Evolutionary conservation across 345 rosid genomes (phyloP), one percentile per base, ranked within the genome.

Genomic region (Luvunga scandens): DNA sequence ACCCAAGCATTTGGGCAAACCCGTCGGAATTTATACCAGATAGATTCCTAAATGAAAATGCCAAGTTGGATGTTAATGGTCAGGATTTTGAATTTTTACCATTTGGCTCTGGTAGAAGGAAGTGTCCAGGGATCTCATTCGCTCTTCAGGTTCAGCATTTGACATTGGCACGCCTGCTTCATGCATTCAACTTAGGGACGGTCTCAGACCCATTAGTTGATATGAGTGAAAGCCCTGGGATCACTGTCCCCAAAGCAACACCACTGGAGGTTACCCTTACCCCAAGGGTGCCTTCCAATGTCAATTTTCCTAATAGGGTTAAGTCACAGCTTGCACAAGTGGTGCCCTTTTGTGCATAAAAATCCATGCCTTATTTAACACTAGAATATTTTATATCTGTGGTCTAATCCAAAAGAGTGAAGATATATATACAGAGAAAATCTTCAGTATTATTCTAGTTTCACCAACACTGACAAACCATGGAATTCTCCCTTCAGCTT

Each of bases 81-180:
- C 83, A 66, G 19, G 34, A 72, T 70, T 80, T 79, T 67, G 84
- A 82, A 16, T 79, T 38, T 62, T 39, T 82, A 59, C 87, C 84
- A 39, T 82, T 80, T 45, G 82, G 85, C 25, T 68, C 81, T 0
- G 85, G 87, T 34, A 80, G 85, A 73, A 85, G 85, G 76, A 73
- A 67, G 68, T 82, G 85, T 55, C 87, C 85, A 1, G 82, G 85
- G 18, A 70, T 82, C 65, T 63, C 80, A 27, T 64, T 80, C 10
- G 78, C 81, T 6, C 78, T 77, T 25, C 82, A 84, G 48, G 69
- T 81, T 31, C 60, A 79, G 63, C 79, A 76, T 38, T 64, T 79
- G 39, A 72, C 75, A 9, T 38, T 84, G 9, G 87, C 83, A 27
- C 9, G 84, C 66, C 74, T 84, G 42, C 77, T 84, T 22, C 85